A percentile compares a stretch with the other conserved stretches of the same genome.
These are phyloP conservation scores for Casuarina glauca DNA, from an alignment of 306 rosid species.

Conservation along the genomic window DNA sequence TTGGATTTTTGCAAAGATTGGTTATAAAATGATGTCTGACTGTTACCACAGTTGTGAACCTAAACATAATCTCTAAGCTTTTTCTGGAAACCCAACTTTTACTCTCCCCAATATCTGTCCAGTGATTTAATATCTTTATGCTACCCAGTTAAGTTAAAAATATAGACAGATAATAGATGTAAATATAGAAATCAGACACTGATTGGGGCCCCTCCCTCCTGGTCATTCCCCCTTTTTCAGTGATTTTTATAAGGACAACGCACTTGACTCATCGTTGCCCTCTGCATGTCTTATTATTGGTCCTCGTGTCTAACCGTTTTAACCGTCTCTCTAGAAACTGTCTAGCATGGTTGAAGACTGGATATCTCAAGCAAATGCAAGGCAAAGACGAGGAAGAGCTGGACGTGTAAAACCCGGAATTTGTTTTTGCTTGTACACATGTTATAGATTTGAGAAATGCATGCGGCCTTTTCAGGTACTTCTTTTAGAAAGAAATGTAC, in stretches of 20 bases:
- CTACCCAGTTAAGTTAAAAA: too few relatives aligned
- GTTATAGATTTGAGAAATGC: constrained; percentile 81
- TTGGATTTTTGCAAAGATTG: too few relatives aligned
- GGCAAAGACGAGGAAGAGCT: constrained; percentile 95
- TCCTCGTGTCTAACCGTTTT: constrained; percentile 17
- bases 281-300: constrained; percentile 13
- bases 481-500: constrained; percentile 7
- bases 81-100: too few relatives aligned
- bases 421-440: constrained; percentile 84
- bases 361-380: constrained; percentile 97
- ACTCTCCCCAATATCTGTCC: too few relatives aligned
- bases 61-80: too few relatives aligned
- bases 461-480: constrained; percentile 93
- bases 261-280: not conserved
- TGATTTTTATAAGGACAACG: not conserved
- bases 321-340: constrained; percentile 63
- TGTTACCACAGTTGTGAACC: too few relatives aligned
- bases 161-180: too few relatives aligned
- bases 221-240: not conserved
- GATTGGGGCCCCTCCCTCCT: not conserved
- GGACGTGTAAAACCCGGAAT: constrained; percentile 97
- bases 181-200: not conserved
- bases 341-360: constrained; percentile 99
- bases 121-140: too few relatives aligned
- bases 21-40: too few relatives aligned